Conservation (phyloP, 2,329 filamentous ascomycete genomes). For the Colletotrichum sidae region DNA sequence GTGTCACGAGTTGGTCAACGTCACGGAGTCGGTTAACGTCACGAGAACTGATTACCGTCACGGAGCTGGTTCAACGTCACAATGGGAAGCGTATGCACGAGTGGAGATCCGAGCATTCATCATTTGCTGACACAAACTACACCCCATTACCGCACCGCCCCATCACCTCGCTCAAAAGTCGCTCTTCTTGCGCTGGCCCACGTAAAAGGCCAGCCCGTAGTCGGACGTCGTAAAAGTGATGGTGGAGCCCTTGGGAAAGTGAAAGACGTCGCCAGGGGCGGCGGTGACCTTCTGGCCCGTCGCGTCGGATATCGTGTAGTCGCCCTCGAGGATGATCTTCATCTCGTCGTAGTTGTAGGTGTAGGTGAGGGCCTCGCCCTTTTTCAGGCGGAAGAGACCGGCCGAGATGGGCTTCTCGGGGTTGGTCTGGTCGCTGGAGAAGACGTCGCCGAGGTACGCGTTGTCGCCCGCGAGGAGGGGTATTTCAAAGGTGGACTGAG, state of each 20-base stretch:
- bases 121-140: no score
- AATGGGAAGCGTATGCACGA: no score
- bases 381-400: conserved; percentile 76
- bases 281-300: conserved; percentile 70
- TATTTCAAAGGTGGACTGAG: conserved; percentile 70
- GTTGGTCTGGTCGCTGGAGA: conserved; percentile 65
- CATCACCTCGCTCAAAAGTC: conserved; percentile 39
- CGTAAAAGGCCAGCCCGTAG: conserved; percentile 71
- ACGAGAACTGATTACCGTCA: no score
- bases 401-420: conserved; percentile 69
- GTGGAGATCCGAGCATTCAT: no score
- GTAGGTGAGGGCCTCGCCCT: conserved; percentile 75
- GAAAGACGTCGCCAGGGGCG: conserved; percentile 73
- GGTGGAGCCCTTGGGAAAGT: conserved; percentile 73
- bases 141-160: no score
- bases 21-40: no score
- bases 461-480: conserved; percentile 76
- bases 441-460: conserved; percentile 73
- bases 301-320: conserved; percentile 73
- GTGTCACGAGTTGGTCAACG: no score
- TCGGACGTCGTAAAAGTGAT: conserved; percentile 74
- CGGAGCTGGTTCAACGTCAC: no score
- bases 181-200: conserved; percentile 53
- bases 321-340: conserved; percentile 78
- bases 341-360: conserved; percentile 79